A percentile compares a stretch with the other conserved stretches of the same genome.
These are phyloP conservation scores for Neopestalotiopsis clavispora DNA, from an alignment of 2,329 filamentous ascomycete genomes.

Conservation along the genomic window DNA sequence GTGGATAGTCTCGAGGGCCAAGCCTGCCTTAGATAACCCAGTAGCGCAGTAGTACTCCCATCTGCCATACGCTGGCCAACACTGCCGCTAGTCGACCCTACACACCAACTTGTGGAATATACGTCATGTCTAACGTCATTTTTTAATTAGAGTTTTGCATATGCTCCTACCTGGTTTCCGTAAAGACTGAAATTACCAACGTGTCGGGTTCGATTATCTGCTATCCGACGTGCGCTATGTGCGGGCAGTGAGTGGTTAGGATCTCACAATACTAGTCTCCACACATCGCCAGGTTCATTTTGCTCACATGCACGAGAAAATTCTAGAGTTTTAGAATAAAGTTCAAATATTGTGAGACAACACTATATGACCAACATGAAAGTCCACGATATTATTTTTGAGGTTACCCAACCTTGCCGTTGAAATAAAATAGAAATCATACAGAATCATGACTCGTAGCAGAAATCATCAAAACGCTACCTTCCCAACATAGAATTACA, in stretches of 20 bases:
- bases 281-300: background rate
- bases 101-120: slow-evolving; percentile 21
- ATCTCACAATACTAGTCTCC: background rate
- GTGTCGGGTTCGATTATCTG: background rate
- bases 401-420: background rate
- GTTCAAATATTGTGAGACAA: background rate
- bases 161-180: background rate
- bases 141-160: slow-evolving; percentile 14
- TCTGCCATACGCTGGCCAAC: background rate
- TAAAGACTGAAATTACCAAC: background rate
- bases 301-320: background rate
- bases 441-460: slow-evolving; percentile 15
- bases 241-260: background rate
- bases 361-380: slow-evolving; percentile 3
- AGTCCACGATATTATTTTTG: background rate
- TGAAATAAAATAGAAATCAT: slow-evolving; percentile 6
- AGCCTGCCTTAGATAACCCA: background rate
- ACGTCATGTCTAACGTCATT: slow-evolving; percentile 31
- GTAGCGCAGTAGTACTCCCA: slow-evolving; percentile 3
- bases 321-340: background rate
- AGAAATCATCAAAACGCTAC: background rate
- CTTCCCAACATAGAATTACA: background rate
- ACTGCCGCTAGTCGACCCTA: slow-evolving; percentile 19
- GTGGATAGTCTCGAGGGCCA: background rate
- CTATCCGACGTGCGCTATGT: background rate